Evolutionary conservation across 768 basidiomycete genomes (phyloP), one percentile per base, ranked within the genome.

Genomic region (Boletus huronensis): DNA sequence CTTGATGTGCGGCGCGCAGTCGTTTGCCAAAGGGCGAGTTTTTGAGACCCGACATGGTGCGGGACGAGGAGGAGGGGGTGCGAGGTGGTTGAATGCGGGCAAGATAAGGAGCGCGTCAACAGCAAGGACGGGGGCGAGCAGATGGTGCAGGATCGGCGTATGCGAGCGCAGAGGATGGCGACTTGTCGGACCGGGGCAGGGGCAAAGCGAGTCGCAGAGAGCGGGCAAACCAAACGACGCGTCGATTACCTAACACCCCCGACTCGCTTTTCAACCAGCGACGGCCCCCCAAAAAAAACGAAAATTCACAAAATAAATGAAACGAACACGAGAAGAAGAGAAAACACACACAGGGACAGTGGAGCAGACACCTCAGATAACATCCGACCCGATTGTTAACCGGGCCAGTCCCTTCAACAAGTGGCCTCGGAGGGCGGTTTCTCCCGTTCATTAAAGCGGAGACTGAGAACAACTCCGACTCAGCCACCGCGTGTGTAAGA

Each of bases 11-110:
- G 14, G 85, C 85, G 40, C 88, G 83, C n/a, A 91, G 77, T 13
- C 89, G 83, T 66, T 90, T 91, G 40, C 87, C 88, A 72, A 89
- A 91, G 1, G 86, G 87, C 64, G 89, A 90, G 72, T 90, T 90
- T 77, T 87, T 88, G 72, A 90, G 79, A 52, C 82, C 82, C 54
- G 87, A 84, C 87, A 89, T 89, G 44, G 50, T 41, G 38, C 54
- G 16, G 14, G 16, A 44, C 35, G 41, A 31, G 9, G 45, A 31
- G 9, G 45, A 3, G 19, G 9, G 44, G 25, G 45, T 16, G 45
- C 17, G 39, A n/a, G 39, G 31, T 46, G 36, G 32, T 31, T 34
- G 51, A 23, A 28, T n/a, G 47, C 0, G 31, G 2, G 28, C 14
- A 23, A 41, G 52, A 59, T 42, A 50, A 46, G 48, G 63, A 36